Evolutionary conservation across 2,329 filamentous ascomycete species (phyloP), one percentile per base, ranked within the genome.

Genomic region (Onygenales sp.): DNA sequence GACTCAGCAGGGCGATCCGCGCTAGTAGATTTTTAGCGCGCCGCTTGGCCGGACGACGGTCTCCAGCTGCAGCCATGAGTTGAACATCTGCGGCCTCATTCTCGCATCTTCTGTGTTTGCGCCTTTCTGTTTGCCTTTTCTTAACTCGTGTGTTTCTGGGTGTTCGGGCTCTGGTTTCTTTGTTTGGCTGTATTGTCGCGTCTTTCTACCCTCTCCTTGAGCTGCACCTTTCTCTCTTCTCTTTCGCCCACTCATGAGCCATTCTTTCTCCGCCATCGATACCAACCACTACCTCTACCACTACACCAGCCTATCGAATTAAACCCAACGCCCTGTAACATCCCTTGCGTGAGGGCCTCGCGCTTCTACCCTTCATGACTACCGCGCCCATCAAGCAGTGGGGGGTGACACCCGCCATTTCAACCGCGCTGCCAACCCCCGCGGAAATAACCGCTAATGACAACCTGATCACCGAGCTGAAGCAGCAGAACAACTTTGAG

Each of bases 401-500:
- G 77, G 92, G 92, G 64, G 81, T 94, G 46, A 96, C 90, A 55
- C 85, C 85, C 61, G 86, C 93, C 46, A 88, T 98, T 39, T 95
- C 90, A 17, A 79, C 78, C 10, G 76, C 78, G 21, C 77, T 90
- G 27, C 93, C 93, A 4, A 93, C 86, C 1, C 80, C 86, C 53
- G 75, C 80, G 39, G 92, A 98, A 69, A 81, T 86, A 54, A 79
- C 85, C 59, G 81, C 86, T 50, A 94, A 89, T 62, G 84, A 89
- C 60, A 78, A 84, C 53, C 80, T 98, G 44, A 80, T 95, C 54
- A 83, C 87, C 53, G 91, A 96, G 71, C 75, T 98, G 57, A 89
- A 89, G 68, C 78, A 78, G 42, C 88, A 96, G 72, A 92, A 94
- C 72, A 95, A 93, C 51, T 98, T 95, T 63, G 93, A 97, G 71